Conservation (phyloP, 768 basidiomycete species). For the Auricularia heimuer region DNA sequence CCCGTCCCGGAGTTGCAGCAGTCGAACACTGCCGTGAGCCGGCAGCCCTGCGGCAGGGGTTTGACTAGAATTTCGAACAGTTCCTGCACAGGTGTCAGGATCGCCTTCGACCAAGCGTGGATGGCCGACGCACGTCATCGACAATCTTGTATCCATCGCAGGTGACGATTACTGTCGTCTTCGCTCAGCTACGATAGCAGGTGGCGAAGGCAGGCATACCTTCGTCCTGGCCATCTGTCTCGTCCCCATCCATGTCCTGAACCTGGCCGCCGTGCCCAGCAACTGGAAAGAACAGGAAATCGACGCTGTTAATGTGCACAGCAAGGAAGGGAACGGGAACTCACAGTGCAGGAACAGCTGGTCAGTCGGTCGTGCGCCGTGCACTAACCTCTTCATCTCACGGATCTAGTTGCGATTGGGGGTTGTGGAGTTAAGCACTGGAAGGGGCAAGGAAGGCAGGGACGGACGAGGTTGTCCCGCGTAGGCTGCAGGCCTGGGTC, state of each 20-base stretch:
- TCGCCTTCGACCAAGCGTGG: neutral
- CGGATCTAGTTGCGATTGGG: neutral
- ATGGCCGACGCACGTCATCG: constrained; percentile 4
- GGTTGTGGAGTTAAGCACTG: neutral
- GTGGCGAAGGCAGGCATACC: neutral
- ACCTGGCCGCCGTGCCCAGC: constrained; percentile 7
- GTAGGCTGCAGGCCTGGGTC: neutral
- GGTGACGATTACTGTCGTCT: constrained; percentile 1
- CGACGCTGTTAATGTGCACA: neutral
- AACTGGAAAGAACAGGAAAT: neutral
- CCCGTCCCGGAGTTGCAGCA: constrained; percentile 5
- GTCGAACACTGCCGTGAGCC: constrained; percentile 7
- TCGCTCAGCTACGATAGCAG: too few species aligned
- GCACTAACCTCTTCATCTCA: neutral
- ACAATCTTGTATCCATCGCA: constrained; percentile 6
- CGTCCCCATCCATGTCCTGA: constrained; percentile 6
- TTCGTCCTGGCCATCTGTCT: constrained; percentile 5
- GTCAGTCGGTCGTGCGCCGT: constrained; percentile 2
- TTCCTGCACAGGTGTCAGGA: neutral
- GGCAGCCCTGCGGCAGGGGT: constrained; percentile 5
- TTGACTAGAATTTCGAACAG: constrained; percentile 6
- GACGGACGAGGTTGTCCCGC: neutral
- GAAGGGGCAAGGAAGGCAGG: neutral
- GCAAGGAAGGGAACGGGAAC: neutral
- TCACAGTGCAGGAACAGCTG: constrained; percentile 1